Percentiles rank a stretch among this genome's conserved stretches.
These are phyloP conservation scores for Yamadazyma philogaea DNA, from an alignment of 805 yeast species.

Conservation along the genomic window DNA sequence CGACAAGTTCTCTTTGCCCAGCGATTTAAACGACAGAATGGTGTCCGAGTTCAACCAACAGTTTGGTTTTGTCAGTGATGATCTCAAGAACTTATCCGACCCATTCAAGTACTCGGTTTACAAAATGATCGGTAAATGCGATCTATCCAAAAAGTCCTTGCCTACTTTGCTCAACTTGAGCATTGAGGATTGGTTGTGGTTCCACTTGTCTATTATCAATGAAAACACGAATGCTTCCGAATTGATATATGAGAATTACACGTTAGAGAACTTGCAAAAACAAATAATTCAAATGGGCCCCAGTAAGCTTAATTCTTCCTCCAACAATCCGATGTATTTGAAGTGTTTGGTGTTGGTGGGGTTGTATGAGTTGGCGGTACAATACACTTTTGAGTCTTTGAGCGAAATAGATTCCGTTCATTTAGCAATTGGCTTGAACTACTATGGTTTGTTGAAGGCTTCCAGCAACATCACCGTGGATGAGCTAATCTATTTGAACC, in stretches of 20 bases:
- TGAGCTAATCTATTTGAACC: conserved; percentile 34
- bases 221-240: conserved; percentile 42
- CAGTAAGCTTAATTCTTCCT: conserved; percentile 61
- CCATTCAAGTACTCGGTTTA: conserved; percentile 89
- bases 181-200: conserved; percentile 97
- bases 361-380: conserved; percentile 75
- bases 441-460: conserved; percentile 64
- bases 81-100: conserved; percentile 53
- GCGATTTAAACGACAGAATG: conserved; percentile 65
- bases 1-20: conserved; percentile 55
- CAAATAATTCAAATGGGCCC: conserved; percentile 71
- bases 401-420: conserved; percentile 88
- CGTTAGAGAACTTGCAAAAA: conserved; percentile 70
- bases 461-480: conserved; percentile 29
- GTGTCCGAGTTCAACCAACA: conserved; percentile 81
- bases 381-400: conserved; percentile 52
- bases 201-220: conserved; percentile 76
- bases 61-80: conserved; percentile 59
- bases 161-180: conserved; percentile 69
- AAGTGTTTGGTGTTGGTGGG: conserved; percentile 75
- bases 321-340: conserved; percentile 67
- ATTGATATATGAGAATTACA: conserved; percentile 67
- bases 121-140: conserved; percentile 90
- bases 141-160: conserved; percentile 60
- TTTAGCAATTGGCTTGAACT: conserved; percentile 75